Conservation (phyloP, 805 yeast species). For the Spencermartinsiella europaea region DNA sequence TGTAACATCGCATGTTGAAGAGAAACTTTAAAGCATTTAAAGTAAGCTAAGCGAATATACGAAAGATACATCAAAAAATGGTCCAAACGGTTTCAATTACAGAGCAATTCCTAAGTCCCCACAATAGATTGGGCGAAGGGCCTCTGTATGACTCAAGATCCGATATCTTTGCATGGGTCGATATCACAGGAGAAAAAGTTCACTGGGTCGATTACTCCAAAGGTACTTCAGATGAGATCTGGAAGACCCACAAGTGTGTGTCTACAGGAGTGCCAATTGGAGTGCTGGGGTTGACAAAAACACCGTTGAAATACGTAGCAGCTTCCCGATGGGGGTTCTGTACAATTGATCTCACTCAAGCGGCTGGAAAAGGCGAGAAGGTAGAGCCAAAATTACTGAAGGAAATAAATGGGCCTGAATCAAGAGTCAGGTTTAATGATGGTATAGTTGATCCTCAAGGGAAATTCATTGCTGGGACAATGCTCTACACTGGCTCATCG, state of each 20-base stretch:
- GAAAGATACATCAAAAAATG: conserved; percentile 1
- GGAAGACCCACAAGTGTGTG: conserved; percentile 33
- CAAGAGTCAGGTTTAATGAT: conserved; percentile 61
- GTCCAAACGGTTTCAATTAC: not conserved
- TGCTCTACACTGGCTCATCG: conserved; percentile 35
- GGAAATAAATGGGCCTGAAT: conserved; percentile 17
- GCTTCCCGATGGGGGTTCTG: conserved; percentile 68
- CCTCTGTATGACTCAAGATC: conserved; percentile 30
- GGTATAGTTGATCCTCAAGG: conserved; percentile 78
- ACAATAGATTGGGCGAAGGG: conserved; percentile 28
- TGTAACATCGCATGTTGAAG: no score
- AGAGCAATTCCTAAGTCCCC: conserved; percentile 9
- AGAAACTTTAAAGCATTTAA: no score
- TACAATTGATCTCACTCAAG: conserved; percentile 39
- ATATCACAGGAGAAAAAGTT: conserved; percentile 24
- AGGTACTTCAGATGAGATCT: conserved; percentile 26
- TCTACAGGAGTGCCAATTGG: conserved; percentile 51
- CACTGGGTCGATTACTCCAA: conserved; percentile 21
- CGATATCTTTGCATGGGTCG: conserved; percentile 30
- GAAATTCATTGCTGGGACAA: conserved; percentile 73
- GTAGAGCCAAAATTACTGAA: conserved; percentile 31
- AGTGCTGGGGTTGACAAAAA: conserved; percentile 59
- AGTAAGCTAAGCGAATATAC: no score
- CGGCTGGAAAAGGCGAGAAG: conserved; percentile 26
- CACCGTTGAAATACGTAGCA: conserved; percentile 48